phyloP scores from a whole-genome alignment of 805 yeast species.

The Yarrowia sp. region DNA sequence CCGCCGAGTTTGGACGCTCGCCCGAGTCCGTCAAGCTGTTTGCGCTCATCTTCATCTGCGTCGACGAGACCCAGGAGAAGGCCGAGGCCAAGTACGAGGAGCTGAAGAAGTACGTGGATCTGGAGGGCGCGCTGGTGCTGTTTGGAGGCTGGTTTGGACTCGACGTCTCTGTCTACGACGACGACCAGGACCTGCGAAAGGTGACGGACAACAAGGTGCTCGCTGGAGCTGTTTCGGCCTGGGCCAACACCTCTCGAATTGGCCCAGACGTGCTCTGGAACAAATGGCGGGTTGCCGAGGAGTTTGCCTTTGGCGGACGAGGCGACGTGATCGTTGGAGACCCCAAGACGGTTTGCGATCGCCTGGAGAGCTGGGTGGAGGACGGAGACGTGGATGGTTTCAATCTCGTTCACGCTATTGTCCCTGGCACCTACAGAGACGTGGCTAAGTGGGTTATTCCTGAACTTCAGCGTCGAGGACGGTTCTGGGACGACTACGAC shows the following conservation, averaged over 20 bases:
- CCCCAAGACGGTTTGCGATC: constrained; percentile 43
- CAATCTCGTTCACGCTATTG: constrained; percentile 43
- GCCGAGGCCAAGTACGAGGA: constrained; percentile 43
- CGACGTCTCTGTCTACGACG: constrained; percentile 41
- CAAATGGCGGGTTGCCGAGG: constrained; percentile 38
- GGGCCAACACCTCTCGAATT: constrained; percentile 39
- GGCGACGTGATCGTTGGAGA: constrained; percentile 41
- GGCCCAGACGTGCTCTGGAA: constrained; percentile 35
- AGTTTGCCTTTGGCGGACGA: constrained; percentile 40
- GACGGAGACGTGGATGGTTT: constrained; percentile 46
- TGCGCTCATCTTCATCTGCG: constrained; percentile 42
- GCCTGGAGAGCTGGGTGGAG: constrained; percentile 43
- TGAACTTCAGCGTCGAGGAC: constrained; percentile 41
- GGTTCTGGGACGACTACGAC: constrained; percentile 44
- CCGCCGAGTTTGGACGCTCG: constrained; percentile 42
- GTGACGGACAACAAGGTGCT: constrained; percentile 40
- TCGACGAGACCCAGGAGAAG: constrained; percentile 45
- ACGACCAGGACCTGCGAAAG: constrained; percentile 39
- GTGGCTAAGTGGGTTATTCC: constrained; percentile 43
- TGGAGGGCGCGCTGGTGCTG: constrained; percentile 45
- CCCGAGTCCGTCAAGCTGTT: constrained; percentile 43
- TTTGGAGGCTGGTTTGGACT: constrained; percentile 47
- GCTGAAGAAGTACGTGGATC: constrained; percentile 40
- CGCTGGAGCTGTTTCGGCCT: constrained; percentile 39
- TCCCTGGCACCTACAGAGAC: constrained; percentile 43